Evolutionary conservation across 164 flowering plant genomes (phyloP), one percentile per base, ranked within the genome.

Genomic region (Berberis vulgaris): DNA sequence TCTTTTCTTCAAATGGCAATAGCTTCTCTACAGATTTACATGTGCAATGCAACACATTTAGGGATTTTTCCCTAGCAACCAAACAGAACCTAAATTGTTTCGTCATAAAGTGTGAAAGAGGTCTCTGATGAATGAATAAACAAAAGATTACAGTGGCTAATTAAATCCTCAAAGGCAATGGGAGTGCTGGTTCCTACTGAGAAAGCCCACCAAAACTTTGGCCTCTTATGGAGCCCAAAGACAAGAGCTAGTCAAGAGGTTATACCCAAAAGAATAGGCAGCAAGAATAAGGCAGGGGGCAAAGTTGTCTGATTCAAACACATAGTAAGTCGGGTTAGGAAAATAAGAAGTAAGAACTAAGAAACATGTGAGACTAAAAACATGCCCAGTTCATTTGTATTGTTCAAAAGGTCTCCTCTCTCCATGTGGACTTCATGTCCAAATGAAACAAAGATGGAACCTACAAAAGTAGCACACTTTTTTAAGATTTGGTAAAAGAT

Each of bases 251-350:
- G 49, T 54, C 65, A 68, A 68, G 71, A 45, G 61, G 9, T 47
- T 41, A 61, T 54, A 2, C 50, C 40, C 55, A 46, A 61, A 45
- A 57, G 63, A 41, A 59, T 52, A 58, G 67, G 63, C 72, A 57
- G 62, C 59, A 63, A 69, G 67, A 63, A 69, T 69, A 69, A 69
- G 43, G 3, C 62, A 63, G 63, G 66, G 65, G 57, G 38, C 63
- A 43, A 41, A 63, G 50, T 58, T 57, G 63, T 69, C 59, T 50
- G 47, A 11, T 47, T 41, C 13, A 10, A 49, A 58, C 63, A 58
- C 49, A 66, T 66, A 66, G 59, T 58, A 66, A 56, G 62, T 58
- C 67, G 26, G 61, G 46, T 49, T n/a, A 45, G 45, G 1, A 12
- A 59, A 60, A 10, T 26, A n/a, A 10, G 54, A 52, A 52, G 62